Percentiles rank a stretch among this genome's conserved stretches.
Conservation (phyloP, 805 yeast species). For the Zygosaccharomyces pseudorouxii region DNA sequence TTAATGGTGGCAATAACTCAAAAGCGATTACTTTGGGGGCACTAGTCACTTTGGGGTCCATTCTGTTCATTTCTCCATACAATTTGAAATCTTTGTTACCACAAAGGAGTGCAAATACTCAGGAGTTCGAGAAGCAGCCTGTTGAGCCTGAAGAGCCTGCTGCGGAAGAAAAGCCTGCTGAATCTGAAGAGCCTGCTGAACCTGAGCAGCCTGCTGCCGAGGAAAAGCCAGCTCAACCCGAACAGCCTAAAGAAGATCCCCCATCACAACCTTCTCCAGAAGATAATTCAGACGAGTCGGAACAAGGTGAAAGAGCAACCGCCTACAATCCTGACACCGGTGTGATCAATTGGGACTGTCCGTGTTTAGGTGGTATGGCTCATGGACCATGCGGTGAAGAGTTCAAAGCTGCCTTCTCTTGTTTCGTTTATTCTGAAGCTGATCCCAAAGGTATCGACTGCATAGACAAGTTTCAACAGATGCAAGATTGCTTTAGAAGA, state of each 20-base stretch:
- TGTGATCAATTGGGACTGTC: conserved; percentile 99
- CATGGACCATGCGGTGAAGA: conserved; percentile 97
- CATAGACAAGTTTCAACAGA: conserved; percentile 78
- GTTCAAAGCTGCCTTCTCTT: conserved; percentile 88
- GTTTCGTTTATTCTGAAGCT: conserved; percentile 88
- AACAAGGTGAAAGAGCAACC: conserved; percentile 46
- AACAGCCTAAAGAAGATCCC: conserved; percentile 1
- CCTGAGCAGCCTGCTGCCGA: conserved; percentile 7
- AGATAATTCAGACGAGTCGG: conserved; percentile 16
- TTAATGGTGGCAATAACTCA: background rate
- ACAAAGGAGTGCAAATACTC: background rate
- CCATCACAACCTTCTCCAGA: conserved; percentile 6
- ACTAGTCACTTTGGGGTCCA: conserved; percentile 11
- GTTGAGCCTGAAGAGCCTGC: conserved; percentile 3
- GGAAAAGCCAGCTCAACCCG: conserved; percentile 6
- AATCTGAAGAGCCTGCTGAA: conserved; percentile 3
- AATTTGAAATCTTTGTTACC: conserved; percentile 8
- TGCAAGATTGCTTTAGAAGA: conserved; percentile 91
- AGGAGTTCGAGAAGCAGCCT: conserved; percentile 3
- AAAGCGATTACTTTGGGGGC: conserved; percentile 12
- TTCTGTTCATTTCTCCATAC: conserved; percentile 12
- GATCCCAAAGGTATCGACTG: conserved; percentile 98
- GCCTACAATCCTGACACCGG: conserved; percentile 97
- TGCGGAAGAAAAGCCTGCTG: conserved; percentile 2
- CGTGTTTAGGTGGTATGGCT: conserved; percentile 99